Evolutionary conservation across 805 yeast species (phyloP).

Genomic region (Saturnispora ahearnii): DNA sequence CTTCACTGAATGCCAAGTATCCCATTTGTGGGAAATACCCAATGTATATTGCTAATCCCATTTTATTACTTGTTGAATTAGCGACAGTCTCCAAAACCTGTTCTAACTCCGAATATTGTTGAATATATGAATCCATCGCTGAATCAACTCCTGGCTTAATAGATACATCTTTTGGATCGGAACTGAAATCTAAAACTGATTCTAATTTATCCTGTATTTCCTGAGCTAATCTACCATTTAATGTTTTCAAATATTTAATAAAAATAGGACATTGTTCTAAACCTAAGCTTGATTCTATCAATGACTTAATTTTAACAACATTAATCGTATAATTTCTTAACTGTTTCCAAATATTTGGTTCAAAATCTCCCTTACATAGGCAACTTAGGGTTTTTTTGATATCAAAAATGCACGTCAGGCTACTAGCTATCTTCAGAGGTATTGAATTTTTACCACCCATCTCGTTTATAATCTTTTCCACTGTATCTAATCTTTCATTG

Average conservation of each 20-base stretch:
- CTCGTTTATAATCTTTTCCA: constrained; percentile 20
- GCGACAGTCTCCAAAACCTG: constrained; percentile 22
- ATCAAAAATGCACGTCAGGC: constrained; percentile 21
- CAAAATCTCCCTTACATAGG: constrained; percentile 23
- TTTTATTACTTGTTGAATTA: constrained; percentile 4
- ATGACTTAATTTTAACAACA: constrained; percentile 13
- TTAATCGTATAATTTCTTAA: constrained; percentile 20
- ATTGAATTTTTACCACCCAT: background rate
- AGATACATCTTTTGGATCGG: constrained; percentile 20
- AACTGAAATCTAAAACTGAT: constrained; percentile 30
- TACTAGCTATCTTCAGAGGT: background rate
- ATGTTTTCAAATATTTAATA: constrained; percentile 9
- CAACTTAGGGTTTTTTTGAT: constrained; percentile 18
- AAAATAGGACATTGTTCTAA: constrained; percentile 11
- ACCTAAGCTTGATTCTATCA: constrained; percentile 6
- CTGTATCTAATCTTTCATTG: constrained; percentile 23
- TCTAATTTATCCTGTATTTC: constrained; percentile 17
- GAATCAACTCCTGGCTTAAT: constrained; percentile 26
- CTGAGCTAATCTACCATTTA: constrained; percentile 11
- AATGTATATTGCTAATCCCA: constrained; percentile 14
- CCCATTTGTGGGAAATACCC: constrained; percentile 41
- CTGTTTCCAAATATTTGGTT: constrained; percentile 25
- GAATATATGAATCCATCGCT: constrained; percentile 22
- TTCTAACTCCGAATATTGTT: constrained; percentile 28
- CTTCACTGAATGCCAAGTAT: constrained; percentile 27